Base-by-base conservation (phyloP, 2,329 filamentous ascomycete species). In the Cladobotryum protrusum region DNA sequence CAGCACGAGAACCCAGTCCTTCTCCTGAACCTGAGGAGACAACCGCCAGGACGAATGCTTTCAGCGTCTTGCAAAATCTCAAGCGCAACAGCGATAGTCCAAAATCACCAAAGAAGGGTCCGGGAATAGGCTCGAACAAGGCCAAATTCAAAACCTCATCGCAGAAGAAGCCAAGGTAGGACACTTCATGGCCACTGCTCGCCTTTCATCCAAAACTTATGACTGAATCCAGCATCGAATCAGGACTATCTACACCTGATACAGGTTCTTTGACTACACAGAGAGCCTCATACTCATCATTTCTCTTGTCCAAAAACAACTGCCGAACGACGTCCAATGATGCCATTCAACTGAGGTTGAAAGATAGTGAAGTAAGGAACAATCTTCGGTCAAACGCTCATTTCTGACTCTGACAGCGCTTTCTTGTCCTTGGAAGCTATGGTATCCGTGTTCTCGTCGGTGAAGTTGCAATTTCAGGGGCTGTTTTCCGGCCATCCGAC, bases 381-480 rank as follows among this genome's bases (percentile, higher is more conserved):
- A 4, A 5, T n/a, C 29, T 18, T 6, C 14, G 11, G n/a, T 17
- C 6, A 24, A 32, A 15, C 43, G 50, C n/a, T 14, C 15, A 15
- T 12, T 34, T 14, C 58, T 65, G 40, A 67, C 52, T 13, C 3
- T n/a, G 7, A 1, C 45, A 85, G 81, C 77, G 82, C 14, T 69
- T 86, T 37, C 71, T 83, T 4, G 67, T 85, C 8, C 68, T 89
- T 11, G 88, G 88, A 1, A 83, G 79, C 59, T 93, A 83, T 63
- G 80, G 82, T 14, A 63, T 92, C 29, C 72, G 71, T 12, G 75
- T 92, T 0, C 59, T 71, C 8, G 73, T 72, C 47, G 88, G 88
- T 2, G 73, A 82, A 40, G 70, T 86, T 19, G 82, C 79, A 1
- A 64, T 92, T 20, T 77, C 81, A 13, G 86, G 87, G 14, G 82